Percentiles rank a stretch among this genome's conserved stretches.
These are phyloP conservation scores for Zygosaccharomyces gambellarensis DNA, from an alignment of 805 yeast species.

Conservation along the genomic window DNA sequence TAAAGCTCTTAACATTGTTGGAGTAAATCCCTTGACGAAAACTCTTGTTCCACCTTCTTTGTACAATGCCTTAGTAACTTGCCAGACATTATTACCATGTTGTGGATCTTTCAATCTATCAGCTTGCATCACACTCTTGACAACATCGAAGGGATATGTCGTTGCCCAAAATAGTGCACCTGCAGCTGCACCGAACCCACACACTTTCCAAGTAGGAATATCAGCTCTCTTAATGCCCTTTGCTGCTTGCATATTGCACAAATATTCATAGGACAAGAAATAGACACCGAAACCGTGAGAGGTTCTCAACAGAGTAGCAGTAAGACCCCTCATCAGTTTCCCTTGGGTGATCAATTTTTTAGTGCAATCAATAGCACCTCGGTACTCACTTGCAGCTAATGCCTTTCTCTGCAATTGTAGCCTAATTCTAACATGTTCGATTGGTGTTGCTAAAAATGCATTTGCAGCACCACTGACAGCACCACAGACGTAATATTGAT, in stretches of 20 bases:
- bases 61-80: conserved; percentile 51
- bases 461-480: conserved; percentile 91
- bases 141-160: conserved; percentile 82
- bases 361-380: conserved; percentile 45
- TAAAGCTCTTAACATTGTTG: conserved; percentile 92
- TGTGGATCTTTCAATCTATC: conserved; percentile 44
- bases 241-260: conserved; percentile 51
- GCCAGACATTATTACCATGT: conserved; percentile 49
- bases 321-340: conserved; percentile 74
- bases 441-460: conserved; percentile 85
- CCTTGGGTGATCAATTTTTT: conserved; percentile 48
- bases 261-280: conserved; percentile 84
- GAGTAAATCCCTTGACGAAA: conserved; percentile 84
- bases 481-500: conserved; percentile 82
- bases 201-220: conserved; percentile 82
- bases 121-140: conserved; percentile 80
- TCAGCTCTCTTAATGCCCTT: conserved; percentile 51
- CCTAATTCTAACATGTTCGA: conserved; percentile 90
- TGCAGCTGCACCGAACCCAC: conserved; percentile 83
- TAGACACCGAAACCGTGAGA: conserved; percentile 84
- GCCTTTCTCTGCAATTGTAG: conserved; percentile 63
- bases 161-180: conserved; percentile 86
- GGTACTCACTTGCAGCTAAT: conserved; percentile 39
- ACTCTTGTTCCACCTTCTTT: conserved; percentile 62
- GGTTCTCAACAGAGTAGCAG: conserved; percentile 81